Evolutionary conservation across 1,284 basidiomycete genomes (phyloP), one percentile per base, ranked within the genome.

Genomic region (Macrocystidia cucumis): DNA sequence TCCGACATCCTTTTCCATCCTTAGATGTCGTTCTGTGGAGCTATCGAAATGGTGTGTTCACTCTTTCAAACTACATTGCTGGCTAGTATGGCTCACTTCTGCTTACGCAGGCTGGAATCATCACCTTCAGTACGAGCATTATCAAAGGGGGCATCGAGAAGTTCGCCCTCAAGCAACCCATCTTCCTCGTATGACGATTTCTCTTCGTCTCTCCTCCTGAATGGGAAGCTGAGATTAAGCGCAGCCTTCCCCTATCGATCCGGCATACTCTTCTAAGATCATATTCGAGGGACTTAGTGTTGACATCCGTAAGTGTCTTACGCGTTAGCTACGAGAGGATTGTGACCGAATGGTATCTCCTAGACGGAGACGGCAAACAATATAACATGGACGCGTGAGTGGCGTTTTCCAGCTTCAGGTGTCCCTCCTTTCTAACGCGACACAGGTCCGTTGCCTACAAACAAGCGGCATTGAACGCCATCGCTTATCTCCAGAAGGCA

Each of bases 381-480:
- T 79, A 81, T 52, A 70, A 78, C 50, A 87, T 87, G 83, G 78
- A 84, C 45, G 76, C 81, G 75, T 79, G 46, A 52, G 76, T 53
- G n/a, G 14, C 11, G 6, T 3, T n/a, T 31, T 35, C 6, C 24
- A 1, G 17, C 11, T 4, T n/a, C 4, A 9, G n/a, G n/a, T n/a
- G n/a, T n/a, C n/a, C 23, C 6, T 2, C 4, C 18, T 9, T 8
- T 27, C 16, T 23, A 8, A 17, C 23, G 30, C 29, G 4, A 33
- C n/a, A n/a, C n/a, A 81, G 78, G 1, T 77, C 81, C 11, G 78
- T 83, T 5, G 82, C 83, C 2, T 87, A 83, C 54, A 85, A 86
- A 51, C 81, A 85, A 51, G 86, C 86, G 4, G 80, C 83, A 0
- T 58, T 84, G 35, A 85, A 85, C 44, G 72, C 78, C 4, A 88